Percentiles rank a stretch among this genome's conserved stretches.
phyloP scores from a whole-genome alignment of 2,329 filamentous ascomycete species.

The Xylaria sp. region DNA sequence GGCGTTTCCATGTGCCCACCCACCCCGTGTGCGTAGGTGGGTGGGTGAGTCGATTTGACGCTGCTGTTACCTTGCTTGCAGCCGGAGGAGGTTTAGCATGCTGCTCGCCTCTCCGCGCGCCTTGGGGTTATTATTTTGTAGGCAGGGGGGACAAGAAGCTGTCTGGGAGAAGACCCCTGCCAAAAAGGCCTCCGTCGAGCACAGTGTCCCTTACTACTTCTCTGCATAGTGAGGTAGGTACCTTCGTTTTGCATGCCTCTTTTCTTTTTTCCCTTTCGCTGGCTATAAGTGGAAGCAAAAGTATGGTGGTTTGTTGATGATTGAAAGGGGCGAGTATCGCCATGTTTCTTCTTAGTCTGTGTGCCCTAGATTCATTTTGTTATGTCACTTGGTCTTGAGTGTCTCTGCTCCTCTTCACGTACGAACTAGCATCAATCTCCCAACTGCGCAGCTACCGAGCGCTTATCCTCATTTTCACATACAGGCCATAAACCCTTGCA shows the following conservation, averaged over 20 bases:
- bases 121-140: slow-evolving; percentile 13
- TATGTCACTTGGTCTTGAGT: slow-evolving; percentile 20
- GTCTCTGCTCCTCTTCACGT: slow-evolving; percentile 14
- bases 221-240: slow-evolving; percentile 17
- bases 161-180: slow-evolving; percentile 31
- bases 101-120: slow-evolving; percentile 14
- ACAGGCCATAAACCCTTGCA: slow-evolving; percentile 10
- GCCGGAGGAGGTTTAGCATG: slow-evolving; percentile 21
- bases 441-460: slow-evolving; percentile 2
- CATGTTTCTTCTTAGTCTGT: slow-evolving; percentile 4
- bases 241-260: slow-evolving; percentile 6
- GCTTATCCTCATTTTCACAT: slow-evolving; percentile 19
- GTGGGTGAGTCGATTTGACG: slow-evolving; percentile 13
- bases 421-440: slow-evolving; percentile 16
- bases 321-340: slow-evolving; percentile 29
- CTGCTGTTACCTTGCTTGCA: slow-evolving; percentile 35
- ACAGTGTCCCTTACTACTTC: slow-evolving; percentile 25
- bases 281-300: slow-evolving; percentile 27
- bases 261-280: slow-evolving; percentile 31
- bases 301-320: slow-evolving; percentile 15
- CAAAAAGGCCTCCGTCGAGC: slow-evolving; percentile 6
- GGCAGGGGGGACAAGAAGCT: slow-evolving; percentile 25
- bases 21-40: slow-evolving; percentile 6
- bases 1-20: slow-evolving; percentile 21
- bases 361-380: slow-evolving; percentile 1